Evolutionary conservation across 1,139 yeast species (phyloP).

Genomic region (Scheffersomyces parashehatae): DNA sequence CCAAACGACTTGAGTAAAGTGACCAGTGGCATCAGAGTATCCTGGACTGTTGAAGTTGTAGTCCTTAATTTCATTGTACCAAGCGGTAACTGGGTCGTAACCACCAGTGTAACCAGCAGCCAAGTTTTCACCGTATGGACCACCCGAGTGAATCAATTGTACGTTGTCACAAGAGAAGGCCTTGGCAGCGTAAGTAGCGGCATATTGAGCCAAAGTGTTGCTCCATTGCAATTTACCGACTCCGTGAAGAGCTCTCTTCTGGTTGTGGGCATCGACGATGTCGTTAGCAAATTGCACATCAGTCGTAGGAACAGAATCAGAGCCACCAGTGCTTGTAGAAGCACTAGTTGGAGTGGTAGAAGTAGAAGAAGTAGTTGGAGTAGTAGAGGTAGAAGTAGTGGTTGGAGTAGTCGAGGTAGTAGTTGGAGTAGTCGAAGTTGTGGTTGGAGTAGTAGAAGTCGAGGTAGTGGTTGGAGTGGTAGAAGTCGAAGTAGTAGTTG

Average conservation of each 20-base stretch:
- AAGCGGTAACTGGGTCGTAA: constrained; percentile 56
- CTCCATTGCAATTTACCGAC: constrained; percentile 52
- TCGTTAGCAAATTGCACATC: constrained; percentile 7
- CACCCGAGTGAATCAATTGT: constrained; percentile 49
- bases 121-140: constrained; percentile 62
- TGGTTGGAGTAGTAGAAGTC: constrained; percentile 11
- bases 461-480: constrained; percentile 8
- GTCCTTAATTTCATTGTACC: constrained; percentile 62
- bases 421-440: constrained; percentile 11
- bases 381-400: constrained; percentile 6
- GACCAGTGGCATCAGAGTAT: constrained; percentile 50
- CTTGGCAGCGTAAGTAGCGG: constrained; percentile 44
- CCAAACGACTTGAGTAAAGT: constrained; percentile 76
- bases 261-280: constrained; percentile 52
- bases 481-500: constrained; percentile 11
- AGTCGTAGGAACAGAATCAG: background rate
- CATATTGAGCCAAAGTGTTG: constrained; percentile 45
- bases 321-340: constrained; percentile 4
- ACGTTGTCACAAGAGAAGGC: constrained; percentile 55
- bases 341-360: constrained; percentile 6
- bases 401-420: constrained; percentile 7
- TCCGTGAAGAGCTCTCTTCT: constrained; percentile 55
- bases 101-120: constrained; percentile 54
- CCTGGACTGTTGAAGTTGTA: constrained; percentile 53
- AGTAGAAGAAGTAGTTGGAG: constrained; percentile 6